phyloP scores from a whole-genome alignment of 768 basidiomycete species.

The Tulasnella sp. region DNA sequence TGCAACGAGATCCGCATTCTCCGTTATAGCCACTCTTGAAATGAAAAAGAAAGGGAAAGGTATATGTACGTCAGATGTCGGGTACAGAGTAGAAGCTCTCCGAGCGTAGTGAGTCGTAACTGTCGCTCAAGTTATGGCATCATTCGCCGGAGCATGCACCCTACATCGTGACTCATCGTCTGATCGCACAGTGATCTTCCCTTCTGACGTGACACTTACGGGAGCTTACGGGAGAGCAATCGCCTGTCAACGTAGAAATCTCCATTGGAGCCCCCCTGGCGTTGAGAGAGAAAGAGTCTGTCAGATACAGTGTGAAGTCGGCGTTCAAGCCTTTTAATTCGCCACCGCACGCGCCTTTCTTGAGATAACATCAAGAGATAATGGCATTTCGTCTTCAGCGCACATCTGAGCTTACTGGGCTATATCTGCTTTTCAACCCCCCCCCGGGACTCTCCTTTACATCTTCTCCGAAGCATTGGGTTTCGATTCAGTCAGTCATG shows the following conservation, averaged over 20 bases:
- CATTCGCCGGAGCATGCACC: constrained; percentile 6
- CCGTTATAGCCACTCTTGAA: constrained; percentile 5
- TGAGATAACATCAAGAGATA: too few species aligned
- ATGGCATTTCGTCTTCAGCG: too few species aligned
- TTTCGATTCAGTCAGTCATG: not conserved
- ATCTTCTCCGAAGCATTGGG: not conserved
- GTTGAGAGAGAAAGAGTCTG: not conserved
- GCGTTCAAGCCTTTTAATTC: too few species aligned
- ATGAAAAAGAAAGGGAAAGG: not conserved
- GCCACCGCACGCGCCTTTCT: too few species aligned
- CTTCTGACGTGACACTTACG: not conserved
- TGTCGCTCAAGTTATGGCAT: not conserved
- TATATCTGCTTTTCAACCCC: not conserved
- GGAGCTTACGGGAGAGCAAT: not conserved
- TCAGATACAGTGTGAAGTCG: too few species aligned
- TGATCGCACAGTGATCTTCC: not conserved
- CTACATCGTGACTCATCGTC: not conserved
- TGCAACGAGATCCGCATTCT: constrained; percentile 2
- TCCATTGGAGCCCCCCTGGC: not conserved
- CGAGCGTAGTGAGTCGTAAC: too few species aligned
- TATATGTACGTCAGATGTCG: too few species aligned
- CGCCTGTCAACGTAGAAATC: not conserved
- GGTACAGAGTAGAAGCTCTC: too few species aligned
- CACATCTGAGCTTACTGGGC: not conserved
- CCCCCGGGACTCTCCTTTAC: constrained; percentile 8